Conservation (phyloP, 805 yeast genomes). For the Saccharomyces paradoxus region DNA sequence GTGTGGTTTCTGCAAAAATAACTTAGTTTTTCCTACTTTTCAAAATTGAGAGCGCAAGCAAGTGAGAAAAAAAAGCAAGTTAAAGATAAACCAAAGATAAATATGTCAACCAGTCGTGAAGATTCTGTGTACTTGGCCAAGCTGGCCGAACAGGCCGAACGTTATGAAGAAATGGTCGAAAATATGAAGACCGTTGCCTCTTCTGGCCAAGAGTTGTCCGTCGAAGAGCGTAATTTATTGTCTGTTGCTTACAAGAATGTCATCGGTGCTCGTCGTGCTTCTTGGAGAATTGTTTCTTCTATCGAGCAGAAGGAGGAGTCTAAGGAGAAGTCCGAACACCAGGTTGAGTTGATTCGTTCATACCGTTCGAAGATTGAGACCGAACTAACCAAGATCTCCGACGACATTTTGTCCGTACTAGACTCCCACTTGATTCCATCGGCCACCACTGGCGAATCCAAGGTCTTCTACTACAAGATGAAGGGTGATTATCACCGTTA, state of each 20-base stretch:
- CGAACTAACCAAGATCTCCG: slow-evolving; percentile 88
- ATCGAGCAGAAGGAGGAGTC: slow-evolving; percentile 97
- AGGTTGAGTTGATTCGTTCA: slow-evolving; percentile 81
- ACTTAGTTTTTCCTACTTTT: neutral
- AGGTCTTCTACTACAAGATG: slow-evolving; percentile 97
- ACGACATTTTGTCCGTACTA: slow-evolving; percentile 82
- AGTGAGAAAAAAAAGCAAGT: neutral
- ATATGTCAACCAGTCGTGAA: slow-evolving; percentile 83
- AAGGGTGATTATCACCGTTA: slow-evolving; percentile 99
- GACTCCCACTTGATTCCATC: slow-evolving; percentile 85
- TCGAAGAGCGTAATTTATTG: slow-evolving; percentile 94
- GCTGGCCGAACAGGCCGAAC: slow-evolving; percentile 98
- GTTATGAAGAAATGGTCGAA: slow-evolving; percentile 98
- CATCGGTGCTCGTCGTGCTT: slow-evolving; percentile 98
- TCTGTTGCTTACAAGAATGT: slow-evolving; percentile 98
- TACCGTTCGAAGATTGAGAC: slow-evolving; percentile 92
- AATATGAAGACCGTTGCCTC: slow-evolving; percentile 97
- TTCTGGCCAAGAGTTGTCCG: slow-evolving; percentile 88
- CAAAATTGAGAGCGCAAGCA: neutral
- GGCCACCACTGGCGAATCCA: slow-evolving; percentile 94
- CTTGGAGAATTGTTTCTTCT: slow-evolving; percentile 97
- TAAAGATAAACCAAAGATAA: neutral
- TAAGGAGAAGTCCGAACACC: slow-evolving; percentile 78
- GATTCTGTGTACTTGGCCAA: slow-evolving; percentile 97
- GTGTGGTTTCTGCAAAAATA: neutral